A percentile compares a stretch with the other conserved stretches of the same genome.
phyloP scores from a whole-genome alignment of 140 eudicot genomes.

The Anethum foeniculum region DNA sequence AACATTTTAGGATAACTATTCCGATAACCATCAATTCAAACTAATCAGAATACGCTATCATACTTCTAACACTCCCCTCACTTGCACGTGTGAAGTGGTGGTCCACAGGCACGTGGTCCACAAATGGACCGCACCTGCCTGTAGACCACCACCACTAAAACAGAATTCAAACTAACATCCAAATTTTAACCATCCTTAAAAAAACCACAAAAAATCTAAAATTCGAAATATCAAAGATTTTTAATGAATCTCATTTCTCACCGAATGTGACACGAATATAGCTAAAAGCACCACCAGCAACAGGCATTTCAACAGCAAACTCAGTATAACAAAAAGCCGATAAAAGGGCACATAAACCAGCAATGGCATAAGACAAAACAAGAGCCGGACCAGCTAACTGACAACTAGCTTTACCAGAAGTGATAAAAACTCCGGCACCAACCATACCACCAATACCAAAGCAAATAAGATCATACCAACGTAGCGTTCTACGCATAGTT shows the following conservation, averaged over 20 bases:
- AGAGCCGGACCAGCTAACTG: constrained; percentile 71
- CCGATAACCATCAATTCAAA: not conserved
- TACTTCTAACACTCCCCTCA: not conserved
- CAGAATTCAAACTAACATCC: not conserved
- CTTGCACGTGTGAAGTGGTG: not conserved
- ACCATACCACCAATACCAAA: constrained; percentile 97
- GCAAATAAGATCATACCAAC: constrained; percentile 82
- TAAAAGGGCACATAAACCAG: constrained; percentile 87
- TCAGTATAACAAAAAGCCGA: constrained; percentile 99
- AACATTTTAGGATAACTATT: not conserved
- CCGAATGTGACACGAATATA: constrained; percentile 89
- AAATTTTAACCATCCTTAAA: not conserved
- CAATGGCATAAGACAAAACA: constrained; percentile 86
- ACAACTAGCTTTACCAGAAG: constrained; percentile 73
- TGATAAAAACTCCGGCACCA: constrained; percentile 95
- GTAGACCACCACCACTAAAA: not conserved
- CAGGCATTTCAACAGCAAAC: constrained; percentile 95
- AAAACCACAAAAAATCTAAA: not conserved
- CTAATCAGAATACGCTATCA: not conserved
- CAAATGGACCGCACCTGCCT: not conserved
- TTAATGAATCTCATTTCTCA: constrained; percentile 6
- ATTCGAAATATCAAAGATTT: not conserved
- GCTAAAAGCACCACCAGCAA: constrained; percentile 98
- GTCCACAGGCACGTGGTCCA: not conserved
- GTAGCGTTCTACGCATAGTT: constrained; percentile 46